A percentile compares a stretch with the other conserved stretches of the same genome.
Evolutionary conservation across 371 early-diverging fungal species (phyloP).

Genomic region (Funneliformis caledonium): DNA sequence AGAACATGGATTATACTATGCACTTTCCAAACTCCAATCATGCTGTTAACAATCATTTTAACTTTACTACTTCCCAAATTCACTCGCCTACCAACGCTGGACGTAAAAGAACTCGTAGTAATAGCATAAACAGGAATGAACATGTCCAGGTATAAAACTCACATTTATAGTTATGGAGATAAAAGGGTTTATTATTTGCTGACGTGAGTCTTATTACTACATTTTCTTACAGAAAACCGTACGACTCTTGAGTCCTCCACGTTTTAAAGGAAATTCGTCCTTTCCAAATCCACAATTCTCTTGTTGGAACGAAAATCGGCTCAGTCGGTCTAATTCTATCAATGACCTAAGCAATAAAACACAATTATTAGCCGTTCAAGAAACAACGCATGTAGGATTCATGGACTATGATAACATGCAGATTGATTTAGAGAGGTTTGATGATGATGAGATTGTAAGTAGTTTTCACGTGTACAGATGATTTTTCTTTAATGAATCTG

Average conservation of each 20-base stretch:
- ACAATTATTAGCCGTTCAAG: not conserved
- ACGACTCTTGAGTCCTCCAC: constrained; percentile 30
- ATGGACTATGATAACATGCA: constrained; percentile 29
- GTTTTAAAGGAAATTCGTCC: not conserved
- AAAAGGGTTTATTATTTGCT: not conserved
- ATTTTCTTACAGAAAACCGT: constrained; percentile 9
- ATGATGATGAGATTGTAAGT: constrained; percentile 17
- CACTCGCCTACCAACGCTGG: constrained; percentile 1
- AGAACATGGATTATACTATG: constrained; percentile 5
- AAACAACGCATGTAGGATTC: not conserved
- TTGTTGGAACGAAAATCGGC: not conserved
- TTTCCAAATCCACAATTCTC: not conserved
- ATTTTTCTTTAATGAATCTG: not conserved
- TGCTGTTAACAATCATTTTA: not conserved
- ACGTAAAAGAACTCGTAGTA: constrained; percentile 33
- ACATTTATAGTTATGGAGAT: not conserved
- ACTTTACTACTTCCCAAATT: not conserved
- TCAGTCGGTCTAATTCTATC: not conserved
- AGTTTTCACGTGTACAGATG: not conserved
- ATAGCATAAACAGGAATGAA: constrained; percentile 26
- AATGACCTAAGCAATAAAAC: not conserved
- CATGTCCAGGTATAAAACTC: constrained; percentile 27
- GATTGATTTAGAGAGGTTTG: not conserved
- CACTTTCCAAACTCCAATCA: not conserved
- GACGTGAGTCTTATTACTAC: not conserved